phyloP scores from a whole-genome alignment of 2,329 filamentous ascomycete genomes.

The Gaeumannomyces sp. region DNA sequence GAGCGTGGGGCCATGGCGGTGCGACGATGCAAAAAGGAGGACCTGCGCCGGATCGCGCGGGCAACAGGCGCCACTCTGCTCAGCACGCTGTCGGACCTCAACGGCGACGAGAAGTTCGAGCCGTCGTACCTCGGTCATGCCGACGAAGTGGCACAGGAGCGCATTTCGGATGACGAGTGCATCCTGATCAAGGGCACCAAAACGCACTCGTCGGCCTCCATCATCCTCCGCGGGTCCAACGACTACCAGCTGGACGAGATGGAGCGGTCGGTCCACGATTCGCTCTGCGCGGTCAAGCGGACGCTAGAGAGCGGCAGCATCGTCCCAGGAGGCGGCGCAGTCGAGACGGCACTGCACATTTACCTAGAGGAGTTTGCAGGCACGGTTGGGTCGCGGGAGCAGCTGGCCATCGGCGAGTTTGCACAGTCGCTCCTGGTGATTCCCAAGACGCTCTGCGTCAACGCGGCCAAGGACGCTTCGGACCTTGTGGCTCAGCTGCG shows the following conservation, averaged over 20 bases:
- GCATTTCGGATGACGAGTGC: constrained; percentile 97
- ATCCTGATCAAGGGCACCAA: constrained; percentile 96
- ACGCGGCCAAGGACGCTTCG: constrained; percentile 92
- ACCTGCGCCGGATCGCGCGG: constrained; percentile 89
- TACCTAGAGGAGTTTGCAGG: constrained; percentile 98
- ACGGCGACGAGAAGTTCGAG: constrained; percentile 96
- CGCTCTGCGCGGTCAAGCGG: constrained; percentile 91
- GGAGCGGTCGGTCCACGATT: constrained; percentile 97
- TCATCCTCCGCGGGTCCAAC: constrained; percentile 92
- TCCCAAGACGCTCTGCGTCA: constrained; percentile 93
- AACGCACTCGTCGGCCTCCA: constrained; percentile 85
- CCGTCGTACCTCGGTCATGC: constrained; percentile 81
- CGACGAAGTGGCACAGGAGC: constrained; percentile 95
- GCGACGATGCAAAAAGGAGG: constrained; percentile 96
- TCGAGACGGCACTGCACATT: constrained; percentile 98
- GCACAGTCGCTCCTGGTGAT: constrained; percentile 90
- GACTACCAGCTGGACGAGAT: constrained; percentile 98
- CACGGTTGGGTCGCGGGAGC: constrained; percentile 92
- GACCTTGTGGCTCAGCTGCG: constrained; percentile 94
- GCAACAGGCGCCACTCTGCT: constrained; percentile 91
- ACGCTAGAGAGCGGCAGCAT: constrained; percentile 95
- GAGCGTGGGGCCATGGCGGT: constrained; percentile 96
- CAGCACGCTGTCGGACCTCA: constrained; percentile 89
- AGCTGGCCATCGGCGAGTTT: constrained; percentile 96
- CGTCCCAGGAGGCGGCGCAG: constrained; percentile 90